Conservation (phyloP, 495 filamentous ascomycete genomes). For the Lasiosphaeria miniovina region DNA sequence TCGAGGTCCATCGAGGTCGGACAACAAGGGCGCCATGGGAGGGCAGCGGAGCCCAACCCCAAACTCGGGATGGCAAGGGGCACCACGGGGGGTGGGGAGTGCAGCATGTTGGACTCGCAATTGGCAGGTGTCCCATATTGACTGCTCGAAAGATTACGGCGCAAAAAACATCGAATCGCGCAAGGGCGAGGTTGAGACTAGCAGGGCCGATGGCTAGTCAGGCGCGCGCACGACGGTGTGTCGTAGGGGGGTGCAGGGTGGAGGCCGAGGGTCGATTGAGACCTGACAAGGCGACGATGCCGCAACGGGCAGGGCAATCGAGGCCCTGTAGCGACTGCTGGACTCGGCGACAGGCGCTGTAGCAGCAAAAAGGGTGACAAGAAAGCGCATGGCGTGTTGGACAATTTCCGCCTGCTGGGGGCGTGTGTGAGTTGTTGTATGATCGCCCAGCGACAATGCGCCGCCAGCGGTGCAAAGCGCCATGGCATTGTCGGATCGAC, state of each 20-base stretch:
- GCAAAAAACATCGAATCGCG: background rate
- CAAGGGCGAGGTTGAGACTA: background rate
- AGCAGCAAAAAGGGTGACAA: background rate
- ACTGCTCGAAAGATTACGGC: no score
- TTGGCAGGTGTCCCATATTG: background rate
- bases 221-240: background rate
- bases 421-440: slow-evolving; percentile 10
- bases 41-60: background rate
- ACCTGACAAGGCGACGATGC: slow-evolving; percentile 11
- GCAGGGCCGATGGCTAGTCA: background rate
- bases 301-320: background rate
- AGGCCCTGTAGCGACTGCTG: background rate
- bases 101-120: background rate
- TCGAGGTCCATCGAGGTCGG: slow-evolving; percentile 2
- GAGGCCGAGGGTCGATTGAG: slow-evolving; percentile 6
- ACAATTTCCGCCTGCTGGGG: background rate
- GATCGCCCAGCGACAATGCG: slow-evolving; percentile 13
- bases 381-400: background rate
- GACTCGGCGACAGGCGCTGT: slow-evolving; percentile 6
- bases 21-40: slow-evolving; percentile 1
- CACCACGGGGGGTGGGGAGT: slow-evolving; percentile 5
- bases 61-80: slow-evolving; percentile 9
- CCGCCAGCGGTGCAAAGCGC: slow-evolving; percentile 9
- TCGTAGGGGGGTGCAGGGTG: background rate
- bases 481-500: slow-evolving; percentile 33